phyloP scores from a whole-genome alignment of 1,284 basidiomycete species.

The Puccinia horiana region DNA sequence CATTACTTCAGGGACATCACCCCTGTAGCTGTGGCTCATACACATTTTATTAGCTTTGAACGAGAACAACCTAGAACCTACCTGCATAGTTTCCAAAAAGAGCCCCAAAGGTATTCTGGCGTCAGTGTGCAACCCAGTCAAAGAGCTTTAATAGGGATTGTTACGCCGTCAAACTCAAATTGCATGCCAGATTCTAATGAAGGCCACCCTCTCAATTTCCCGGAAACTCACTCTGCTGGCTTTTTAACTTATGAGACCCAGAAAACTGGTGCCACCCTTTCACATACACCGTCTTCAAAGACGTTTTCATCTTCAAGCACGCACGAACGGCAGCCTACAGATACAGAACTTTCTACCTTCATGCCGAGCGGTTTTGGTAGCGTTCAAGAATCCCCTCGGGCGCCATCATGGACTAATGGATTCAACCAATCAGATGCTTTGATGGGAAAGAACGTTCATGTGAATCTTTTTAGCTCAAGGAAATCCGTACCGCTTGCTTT shows the following conservation, averaged over 20 bases:
- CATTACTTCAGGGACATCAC: conserved; percentile 9
- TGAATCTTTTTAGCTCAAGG: not conserved
- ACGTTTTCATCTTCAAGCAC: conserved; percentile 13
- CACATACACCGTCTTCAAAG: conserved; percentile 2
- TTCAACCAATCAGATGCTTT: not conserved
- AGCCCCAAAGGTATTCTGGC: conserved; percentile 39
- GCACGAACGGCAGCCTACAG: conserved; percentile 1
- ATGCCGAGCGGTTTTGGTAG: conserved; percentile 34
- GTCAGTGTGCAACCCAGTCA: conserved; percentile 40
- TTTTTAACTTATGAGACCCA: not conserved
- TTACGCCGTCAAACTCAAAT: conserved; percentile 34
- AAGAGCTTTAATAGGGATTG: conserved; percentile 35
- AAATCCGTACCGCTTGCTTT: not conserved
- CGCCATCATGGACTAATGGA: not conserved
- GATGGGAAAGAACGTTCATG: not conserved
- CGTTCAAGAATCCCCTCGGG: conserved; percentile 7
- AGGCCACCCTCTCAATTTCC: conserved; percentile 11
- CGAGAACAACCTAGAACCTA: conserved; percentile 6
- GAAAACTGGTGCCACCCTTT: not conserved
- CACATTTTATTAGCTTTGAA: not conserved
- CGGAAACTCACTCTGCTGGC: not conserved
- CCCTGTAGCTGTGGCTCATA: not conserved
- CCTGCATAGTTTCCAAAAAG: conserved; percentile 15
- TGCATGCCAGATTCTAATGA: not conserved
- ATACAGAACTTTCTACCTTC: conserved; percentile 34